A percentile compares a stretch with the other conserved stretches of the same genome.
Conservation (phyloP, 202 grass and related monocot species). For the Setaria viridis region DNA sequence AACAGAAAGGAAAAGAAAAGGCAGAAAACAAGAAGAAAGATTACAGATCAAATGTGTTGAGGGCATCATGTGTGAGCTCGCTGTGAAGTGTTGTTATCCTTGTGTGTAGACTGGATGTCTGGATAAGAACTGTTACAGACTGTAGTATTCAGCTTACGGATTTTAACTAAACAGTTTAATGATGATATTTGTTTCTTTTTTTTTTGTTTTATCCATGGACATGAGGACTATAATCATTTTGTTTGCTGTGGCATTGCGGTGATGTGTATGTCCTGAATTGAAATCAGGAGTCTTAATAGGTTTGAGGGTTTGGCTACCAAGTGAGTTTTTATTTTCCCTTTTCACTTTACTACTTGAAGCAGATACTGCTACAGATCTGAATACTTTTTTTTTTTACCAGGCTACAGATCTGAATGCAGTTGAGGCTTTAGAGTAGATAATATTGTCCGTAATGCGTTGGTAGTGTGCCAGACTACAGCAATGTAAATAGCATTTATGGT, state of each 20-base stretch:
- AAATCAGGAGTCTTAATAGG: neutral
- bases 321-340: neutral
- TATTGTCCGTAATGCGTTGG: neutral
- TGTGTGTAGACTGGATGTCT: slow-evolving; percentile 6
- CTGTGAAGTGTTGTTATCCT: slow-evolving; percentile 28
- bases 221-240: slow-evolving; percentile 13
- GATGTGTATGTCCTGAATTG: neutral
- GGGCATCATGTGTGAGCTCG: slow-evolving; percentile 31
- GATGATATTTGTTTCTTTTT: neutral
- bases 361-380: neutral
- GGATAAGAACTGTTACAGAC: slow-evolving; percentile 36
- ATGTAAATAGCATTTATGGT: slow-evolving; percentile 30
- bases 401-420: neutral
- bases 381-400: neutral
- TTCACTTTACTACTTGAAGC: slow-evolving; percentile 2
- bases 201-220: neutral
- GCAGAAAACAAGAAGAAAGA: slow-evolving; percentile 29
- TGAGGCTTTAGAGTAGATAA: slow-evolving; percentile 1
- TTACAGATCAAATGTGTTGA: slow-evolving; percentile 42
- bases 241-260: neutral
- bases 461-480: neutral
- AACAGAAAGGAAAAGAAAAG: slow-evolving; percentile 19
- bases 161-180: slow-evolving; percentile 29
- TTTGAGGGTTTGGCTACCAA: neutral
- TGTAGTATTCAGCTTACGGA: slow-evolving; percentile 30